phyloP scores from a whole-genome alignment of 2,329 filamentous ascomycete genomes.

The Ceratocystis albifundus region DNA sequence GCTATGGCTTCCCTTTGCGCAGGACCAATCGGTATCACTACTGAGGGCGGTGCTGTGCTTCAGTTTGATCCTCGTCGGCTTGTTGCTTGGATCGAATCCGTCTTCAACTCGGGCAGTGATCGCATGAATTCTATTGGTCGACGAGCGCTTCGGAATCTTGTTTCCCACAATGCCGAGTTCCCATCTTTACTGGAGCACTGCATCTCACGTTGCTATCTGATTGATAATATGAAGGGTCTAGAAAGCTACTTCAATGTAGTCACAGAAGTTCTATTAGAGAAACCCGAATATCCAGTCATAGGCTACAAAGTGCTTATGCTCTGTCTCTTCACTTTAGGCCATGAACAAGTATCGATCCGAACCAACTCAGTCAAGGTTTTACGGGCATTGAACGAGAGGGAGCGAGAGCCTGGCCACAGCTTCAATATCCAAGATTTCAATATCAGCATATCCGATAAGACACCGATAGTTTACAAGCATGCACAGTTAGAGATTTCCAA shows the following conservation, averaged over 20 bases:
- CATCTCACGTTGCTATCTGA: slow-evolving; percentile 79
- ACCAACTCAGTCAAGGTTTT: slow-evolving; percentile 78
- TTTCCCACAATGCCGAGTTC: slow-evolving; percentile 80
- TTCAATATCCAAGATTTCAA: slow-evolving; percentile 95
- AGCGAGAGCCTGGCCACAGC: slow-evolving; percentile 59
- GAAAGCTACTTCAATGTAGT: slow-evolving; percentile 95
- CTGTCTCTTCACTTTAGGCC: slow-evolving; percentile 83
- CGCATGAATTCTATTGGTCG: slow-evolving; percentile 83
- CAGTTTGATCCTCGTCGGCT: slow-evolving; percentile 89
- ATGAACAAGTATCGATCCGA: slow-evolving; percentile 77
- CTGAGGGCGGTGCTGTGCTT: slow-evolving; percentile 73
- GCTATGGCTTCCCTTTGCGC: slow-evolving; percentile 91
- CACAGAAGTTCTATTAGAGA: slow-evolving; percentile 71
- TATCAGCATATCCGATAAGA: slow-evolving; percentile 97
- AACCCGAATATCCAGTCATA: slow-evolving; percentile 67
- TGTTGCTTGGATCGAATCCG: slow-evolving; percentile 89
- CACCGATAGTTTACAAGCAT: slow-evolving; percentile 92
- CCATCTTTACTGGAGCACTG: slow-evolving; percentile 78
- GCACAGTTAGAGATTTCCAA: slow-evolving; percentile 96
- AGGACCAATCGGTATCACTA: slow-evolving; percentile 73
- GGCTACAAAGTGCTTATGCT: slow-evolving; percentile 88
- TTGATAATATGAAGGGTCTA: slow-evolving; percentile 68
- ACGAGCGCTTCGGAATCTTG: slow-evolving; percentile 76
- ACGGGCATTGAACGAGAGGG: slow-evolving; percentile 72
- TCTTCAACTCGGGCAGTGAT: slow-evolving; percentile 86